phyloP scores from a whole-genome alignment of 345 rosid species.

The Aegle marmelos region DNA sequence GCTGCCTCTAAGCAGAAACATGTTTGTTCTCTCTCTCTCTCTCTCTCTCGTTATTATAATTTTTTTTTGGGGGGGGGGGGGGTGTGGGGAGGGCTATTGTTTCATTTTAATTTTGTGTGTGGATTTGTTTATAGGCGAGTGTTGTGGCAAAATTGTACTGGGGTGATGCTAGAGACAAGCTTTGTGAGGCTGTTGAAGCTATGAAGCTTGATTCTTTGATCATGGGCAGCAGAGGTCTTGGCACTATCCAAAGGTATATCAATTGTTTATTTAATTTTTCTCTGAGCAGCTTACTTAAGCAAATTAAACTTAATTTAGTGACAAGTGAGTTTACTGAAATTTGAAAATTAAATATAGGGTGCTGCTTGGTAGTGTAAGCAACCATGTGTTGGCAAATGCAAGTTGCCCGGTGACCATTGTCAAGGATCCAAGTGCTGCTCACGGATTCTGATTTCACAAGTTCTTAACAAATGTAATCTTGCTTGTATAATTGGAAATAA shows the following conservation, averaged over 20 bases:
- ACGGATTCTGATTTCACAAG: background rate
- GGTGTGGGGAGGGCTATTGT: background rate
- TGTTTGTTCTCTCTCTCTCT: slow-evolving; percentile 21
- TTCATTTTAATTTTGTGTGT: background rate
- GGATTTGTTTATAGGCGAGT: slow-evolving; percentile 36
- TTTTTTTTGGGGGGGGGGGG: background rate
- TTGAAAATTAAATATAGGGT: slow-evolving; percentile 35
- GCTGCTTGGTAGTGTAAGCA: slow-evolving; percentile 58
- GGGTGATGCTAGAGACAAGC: slow-evolving; percentile 86
- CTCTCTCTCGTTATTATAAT: background rate
- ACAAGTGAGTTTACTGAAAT: too few species aligned
- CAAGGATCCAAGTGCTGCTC: slow-evolving; percentile 22
- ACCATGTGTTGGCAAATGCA: slow-evolving; percentile 43
- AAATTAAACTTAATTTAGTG: background rate
- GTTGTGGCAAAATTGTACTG: slow-evolving; percentile 76
- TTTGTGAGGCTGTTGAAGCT: slow-evolving; percentile 60
- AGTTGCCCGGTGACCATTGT: slow-evolving; percentile 60
- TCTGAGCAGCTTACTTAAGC: background rate
- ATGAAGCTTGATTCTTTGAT: slow-evolving; percentile 71
- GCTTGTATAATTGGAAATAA: background rate
- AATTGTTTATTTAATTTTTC: background rate
- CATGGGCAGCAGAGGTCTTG: slow-evolving; percentile 93
- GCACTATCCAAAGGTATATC: slow-evolving; percentile 63
- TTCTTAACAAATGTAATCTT: background rate
- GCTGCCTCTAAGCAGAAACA: slow-evolving; percentile 51